phyloP scores from a whole-genome alignment of 768 basidiomycete genomes.

The Rhodotorula toruloides region DNA sequence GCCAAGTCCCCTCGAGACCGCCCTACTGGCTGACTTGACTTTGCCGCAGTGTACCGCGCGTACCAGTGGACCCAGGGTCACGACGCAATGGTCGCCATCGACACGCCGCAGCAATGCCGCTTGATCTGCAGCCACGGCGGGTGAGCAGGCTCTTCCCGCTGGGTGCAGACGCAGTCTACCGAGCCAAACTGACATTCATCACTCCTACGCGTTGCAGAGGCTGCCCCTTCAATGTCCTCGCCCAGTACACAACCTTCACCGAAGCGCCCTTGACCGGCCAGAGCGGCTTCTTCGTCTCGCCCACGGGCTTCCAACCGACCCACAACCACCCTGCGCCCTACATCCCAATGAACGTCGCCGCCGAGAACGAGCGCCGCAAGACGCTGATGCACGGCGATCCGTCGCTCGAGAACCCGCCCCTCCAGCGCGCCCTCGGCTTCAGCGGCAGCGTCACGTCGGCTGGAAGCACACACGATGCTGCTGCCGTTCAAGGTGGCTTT shows the following conservation, averaged over 20 bases:
- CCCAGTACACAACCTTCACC: conserved; percentile 10
- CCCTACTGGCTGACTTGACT: background rate
- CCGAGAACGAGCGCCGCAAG: conserved; percentile 13
- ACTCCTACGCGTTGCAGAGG: background rate
- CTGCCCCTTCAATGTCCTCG: conserved; percentile 18
- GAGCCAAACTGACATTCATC: background rate
- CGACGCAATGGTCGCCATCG: background rate
- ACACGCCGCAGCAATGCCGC: background rate
- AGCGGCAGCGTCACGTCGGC: background rate
- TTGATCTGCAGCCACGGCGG: background rate
- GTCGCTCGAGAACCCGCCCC: conserved; percentile 15
- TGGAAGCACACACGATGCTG: background rate
- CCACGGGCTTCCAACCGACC: background rate
- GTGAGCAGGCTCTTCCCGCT: background rate
- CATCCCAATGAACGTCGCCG: conserved; percentile 15
- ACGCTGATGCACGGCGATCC: background rate
- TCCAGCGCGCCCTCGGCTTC: background rate
- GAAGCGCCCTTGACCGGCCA: background rate
- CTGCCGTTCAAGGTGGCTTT: background rate
- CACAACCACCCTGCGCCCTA: conserved; percentile 23
- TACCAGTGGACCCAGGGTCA: conserved; percentile 8
- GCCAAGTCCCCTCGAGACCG: background rate
- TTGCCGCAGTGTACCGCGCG: background rate
- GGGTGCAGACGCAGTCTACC: no score
- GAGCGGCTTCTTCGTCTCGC: background rate